Evolutionary conservation across 805 yeast species (phyloP).

Genomic region (Groenewaldozyma tartarivorans): DNA sequence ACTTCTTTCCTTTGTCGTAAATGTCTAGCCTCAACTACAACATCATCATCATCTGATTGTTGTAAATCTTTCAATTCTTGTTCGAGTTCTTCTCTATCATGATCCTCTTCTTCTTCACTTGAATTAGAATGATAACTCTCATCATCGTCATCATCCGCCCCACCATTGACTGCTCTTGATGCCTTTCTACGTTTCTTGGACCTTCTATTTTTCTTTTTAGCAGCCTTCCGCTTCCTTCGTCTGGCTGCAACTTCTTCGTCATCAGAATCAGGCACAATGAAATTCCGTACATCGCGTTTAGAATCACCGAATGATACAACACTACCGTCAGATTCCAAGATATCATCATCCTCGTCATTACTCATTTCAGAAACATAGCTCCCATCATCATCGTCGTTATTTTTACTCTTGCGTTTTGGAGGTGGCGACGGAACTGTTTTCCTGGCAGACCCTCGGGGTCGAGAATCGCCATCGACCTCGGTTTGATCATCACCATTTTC

Average conservation of each 20-base stretch:
- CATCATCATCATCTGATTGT: constrained; percentile 7
- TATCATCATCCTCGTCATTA: constrained; percentile 7
- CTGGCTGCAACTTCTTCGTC: constrained; percentile 3
- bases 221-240: constrained; percentile 1
- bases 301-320: neutral
- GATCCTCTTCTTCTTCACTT: neutral
- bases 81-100: constrained; percentile 7
- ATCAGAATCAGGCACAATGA: constrained; percentile 1
- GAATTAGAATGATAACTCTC: neutral
- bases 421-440: neutral
- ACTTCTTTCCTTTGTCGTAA: constrained; percentile 62
- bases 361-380: constrained; percentile 2
- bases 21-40: constrained; percentile 16
- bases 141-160: constrained; percentile 6
- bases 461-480: constrained; percentile 2
- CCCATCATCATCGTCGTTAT: constrained; percentile 6
- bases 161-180: constrained; percentile 4
- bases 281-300: neutral
- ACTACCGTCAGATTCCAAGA: constrained; percentile 1
- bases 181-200: neutral
- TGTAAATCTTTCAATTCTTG: constrained; percentile 18
- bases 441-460: neutral
- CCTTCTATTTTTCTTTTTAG: neutral
- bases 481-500: constrained; percentile 6
- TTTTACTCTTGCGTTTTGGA: neutral